Evolutionary conservation across 768 basidiomycete genomes (phyloP).

Genomic region (Serendipita sp.): DNA sequence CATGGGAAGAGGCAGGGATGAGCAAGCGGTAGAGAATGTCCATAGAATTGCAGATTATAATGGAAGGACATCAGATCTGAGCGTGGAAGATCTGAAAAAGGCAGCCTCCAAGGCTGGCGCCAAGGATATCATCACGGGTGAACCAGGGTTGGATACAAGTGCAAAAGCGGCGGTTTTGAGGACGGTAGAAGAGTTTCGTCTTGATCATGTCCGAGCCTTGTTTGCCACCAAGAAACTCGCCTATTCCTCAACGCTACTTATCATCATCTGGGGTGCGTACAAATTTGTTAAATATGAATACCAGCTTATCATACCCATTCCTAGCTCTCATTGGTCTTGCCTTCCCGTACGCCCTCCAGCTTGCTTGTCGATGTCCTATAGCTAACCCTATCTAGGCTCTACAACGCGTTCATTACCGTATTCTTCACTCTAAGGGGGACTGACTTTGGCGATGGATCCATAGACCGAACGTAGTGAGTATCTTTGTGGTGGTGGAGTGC

Average conservation of each 20-base stretch:
- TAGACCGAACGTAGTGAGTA: conserved; percentile 61
- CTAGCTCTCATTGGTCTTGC: conserved; percentile 61
- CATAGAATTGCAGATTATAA: conserved; percentile 48
- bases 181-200: conserved; percentile 25
- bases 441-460: conserved; percentile 49
- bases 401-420: conserved; percentile 12
- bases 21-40: conserved; percentile 42
- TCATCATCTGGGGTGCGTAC: conserved; percentile 34
- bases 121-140: conserved; percentile 9
- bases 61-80: conserved; percentile 31
- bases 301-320: conserved; percentile 7
- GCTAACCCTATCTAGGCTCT: conserved; percentile 11
- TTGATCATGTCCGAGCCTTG: conserved; percentile 37
- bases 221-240: conserved; percentile 50
- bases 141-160: conserved; percentile 20
- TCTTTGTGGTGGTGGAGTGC: conserved; percentile 13
- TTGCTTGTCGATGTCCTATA: background rate
- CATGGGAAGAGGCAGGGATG: conserved; percentile 49
- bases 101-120: conserved; percentile 12
- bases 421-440: conserved; percentile 53
- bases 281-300: background rate
- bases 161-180: conserved; percentile 24
- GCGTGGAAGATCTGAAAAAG: conserved; percentile 32
- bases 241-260: conserved; percentile 44
- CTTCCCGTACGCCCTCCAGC: conserved; percentile 34